Percentiles rank a stretch among this genome's conserved stretches.
These are phyloP conservation scores for Aspergillus quadrilineatus DNA, from an alignment of 2,329 filamentous ascomycete species.

Conservation along the genomic window DNA sequence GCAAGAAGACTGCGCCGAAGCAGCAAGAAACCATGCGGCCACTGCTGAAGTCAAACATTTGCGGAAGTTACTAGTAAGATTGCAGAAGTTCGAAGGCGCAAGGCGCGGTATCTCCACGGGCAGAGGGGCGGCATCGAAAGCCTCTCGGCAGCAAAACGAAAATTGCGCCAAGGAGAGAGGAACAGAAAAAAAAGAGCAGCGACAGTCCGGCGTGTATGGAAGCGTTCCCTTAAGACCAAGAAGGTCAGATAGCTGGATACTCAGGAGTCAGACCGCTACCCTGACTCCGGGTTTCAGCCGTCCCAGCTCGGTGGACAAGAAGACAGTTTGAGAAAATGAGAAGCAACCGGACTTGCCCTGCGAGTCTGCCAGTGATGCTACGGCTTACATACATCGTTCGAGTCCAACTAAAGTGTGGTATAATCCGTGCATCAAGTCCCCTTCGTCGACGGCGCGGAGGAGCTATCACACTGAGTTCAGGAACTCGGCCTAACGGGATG, in stretches of 20 bases:
- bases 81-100: constrained; percentile 14
- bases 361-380: constrained; percentile 30
- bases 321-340: neutral
- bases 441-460: constrained; percentile 52
- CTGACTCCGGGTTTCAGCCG: constrained; percentile 14
- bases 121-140: constrained; percentile 22
- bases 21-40: constrained; percentile 23
- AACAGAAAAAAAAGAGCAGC: constrained; percentile 2
- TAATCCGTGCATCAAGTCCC: constrained; percentile 61
- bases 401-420: constrained; percentile 61
- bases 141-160: constrained; percentile 18
- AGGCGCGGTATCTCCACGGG: constrained; percentile 19
- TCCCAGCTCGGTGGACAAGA: constrained; percentile 15
- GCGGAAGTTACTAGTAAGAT: constrained; percentile 26
- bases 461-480: constrained; percentile 63
- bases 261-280: neutral
- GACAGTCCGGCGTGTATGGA: constrained; percentile 32
- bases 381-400: constrained; percentile 60
- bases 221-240: constrained; percentile 36
- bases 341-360: constrained; percentile 15
- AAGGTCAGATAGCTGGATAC: constrained; percentile 39
- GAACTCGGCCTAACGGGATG: constrained; percentile 63
- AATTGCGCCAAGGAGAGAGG: constrained; percentile 26
- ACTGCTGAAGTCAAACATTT: constrained; percentile 25
- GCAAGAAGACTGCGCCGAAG: constrained; percentile 29